Base-by-base conservation (phyloP, 139 green algal genomes). In the Chlorella sp. region DNA sequence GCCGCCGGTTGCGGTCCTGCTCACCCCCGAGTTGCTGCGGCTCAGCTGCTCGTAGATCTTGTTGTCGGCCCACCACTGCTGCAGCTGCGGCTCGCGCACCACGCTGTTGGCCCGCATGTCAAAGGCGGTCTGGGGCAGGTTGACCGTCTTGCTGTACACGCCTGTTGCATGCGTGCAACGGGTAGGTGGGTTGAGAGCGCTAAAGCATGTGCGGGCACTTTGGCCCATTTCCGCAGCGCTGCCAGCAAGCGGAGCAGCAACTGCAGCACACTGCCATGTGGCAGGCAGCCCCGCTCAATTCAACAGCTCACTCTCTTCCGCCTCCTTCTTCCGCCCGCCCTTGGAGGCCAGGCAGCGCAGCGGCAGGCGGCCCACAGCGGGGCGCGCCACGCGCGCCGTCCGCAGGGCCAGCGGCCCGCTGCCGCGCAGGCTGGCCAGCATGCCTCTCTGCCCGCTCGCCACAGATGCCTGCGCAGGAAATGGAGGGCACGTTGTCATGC, bases 31-130 rank as follows among this genome's bases (percentile, higher is more conserved):
- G 71, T 89, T 89, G 30, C 80, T 30, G 39, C 89, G 57, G 56
- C 79, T 74, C 47, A 98, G 89, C 23, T 76, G 39, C 70, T 98
- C 86, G 79, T 98, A 98, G 0, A 98, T 84, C 1, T 73, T 47
- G 20, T 95, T 82, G 74, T 98, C 88, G 81, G 90, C 83, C 97
- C 97, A 99, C 38, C 89, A 96, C 85, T 89, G 85, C 83, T 99
- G 97, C 71, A 99, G 95, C 87, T 99, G 89, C 2, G 97, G 97
- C 92, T 99, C 97, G 1, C 95, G 90, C 72, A 95, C 89, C 1
- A 93, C 87, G 25, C 88, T 93, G 89, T 99, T 99, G 78, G 97
- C 97, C 17, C 97, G 94, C 93, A 99, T 94, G 89, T 93, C 95
- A 90, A 99, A 99, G 25, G 83, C 87, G 1, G 97, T 99, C 34